These are phyloP conservation scores for Tilletiaria anomala DNA, from an alignment of 1,284 basidiomycete species.

Conservation along the genomic window DNA sequence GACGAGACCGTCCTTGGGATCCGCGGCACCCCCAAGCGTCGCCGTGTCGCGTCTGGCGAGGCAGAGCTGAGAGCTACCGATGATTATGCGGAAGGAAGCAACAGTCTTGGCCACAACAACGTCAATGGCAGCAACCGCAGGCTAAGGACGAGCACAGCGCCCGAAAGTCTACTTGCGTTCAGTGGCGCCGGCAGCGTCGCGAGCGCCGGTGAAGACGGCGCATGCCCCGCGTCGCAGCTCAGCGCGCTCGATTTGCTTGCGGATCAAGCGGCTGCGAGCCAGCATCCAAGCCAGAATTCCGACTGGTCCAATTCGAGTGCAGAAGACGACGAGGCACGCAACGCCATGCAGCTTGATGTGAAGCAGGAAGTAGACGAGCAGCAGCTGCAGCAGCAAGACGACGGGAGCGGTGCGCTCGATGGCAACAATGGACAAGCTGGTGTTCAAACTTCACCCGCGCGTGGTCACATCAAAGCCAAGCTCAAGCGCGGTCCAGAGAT, in stretches of 20 bases:
- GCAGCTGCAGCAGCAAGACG: too few species aligned
- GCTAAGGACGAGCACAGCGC: slow-evolving; percentile 1
- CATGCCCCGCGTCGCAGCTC: background rate
- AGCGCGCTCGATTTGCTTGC: slow-evolving; percentile 35
- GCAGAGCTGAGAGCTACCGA: background rate
- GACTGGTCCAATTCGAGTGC: slow-evolving; percentile 13
- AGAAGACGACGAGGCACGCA: slow-evolving; percentile 1
- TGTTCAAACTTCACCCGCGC: too few species aligned
- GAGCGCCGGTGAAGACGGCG: background rate
- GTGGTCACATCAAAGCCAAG: too few species aligned
- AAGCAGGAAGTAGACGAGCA: too few species aligned
- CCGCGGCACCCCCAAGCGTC: slow-evolving; percentile 36
- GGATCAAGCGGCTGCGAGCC: slow-evolving; percentile 35
- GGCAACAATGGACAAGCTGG: too few species aligned
- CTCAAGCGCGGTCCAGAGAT: background rate
- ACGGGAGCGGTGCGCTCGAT: too few species aligned
- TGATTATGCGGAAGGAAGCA: too few species aligned
- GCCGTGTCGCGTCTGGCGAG: slow-evolving; percentile 17
- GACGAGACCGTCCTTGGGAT: too few species aligned
- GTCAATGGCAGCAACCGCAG: background rate
- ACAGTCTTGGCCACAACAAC: too few species aligned
- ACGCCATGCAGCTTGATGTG: too few species aligned
- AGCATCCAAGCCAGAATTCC: slow-evolving; percentile 26
- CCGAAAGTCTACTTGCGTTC: background rate
- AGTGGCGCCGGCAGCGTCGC: background rate